Evolutionary conservation across 495 filamentous ascomycete species (phyloP).

Genomic region (Penicillium pancosmium): DNA sequence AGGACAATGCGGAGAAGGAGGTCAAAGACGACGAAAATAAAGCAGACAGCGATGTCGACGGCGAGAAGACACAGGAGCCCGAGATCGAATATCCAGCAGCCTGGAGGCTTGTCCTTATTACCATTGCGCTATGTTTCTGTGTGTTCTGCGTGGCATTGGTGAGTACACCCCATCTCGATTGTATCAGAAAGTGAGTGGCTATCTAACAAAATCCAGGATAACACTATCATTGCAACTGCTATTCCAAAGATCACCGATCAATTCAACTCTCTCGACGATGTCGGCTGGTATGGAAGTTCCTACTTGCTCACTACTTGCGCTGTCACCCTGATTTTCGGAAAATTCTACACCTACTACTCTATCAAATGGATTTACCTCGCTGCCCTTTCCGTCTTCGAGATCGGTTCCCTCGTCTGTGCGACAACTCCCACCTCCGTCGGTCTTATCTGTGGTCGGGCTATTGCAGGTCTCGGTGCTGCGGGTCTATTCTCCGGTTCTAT

Average conservation of each 20-base stretch:
- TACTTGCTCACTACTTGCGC: slow-evolving; percentile 73
- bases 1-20: slow-evolving; percentile 8
- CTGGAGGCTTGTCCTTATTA: slow-evolving; percentile 58
- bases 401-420: slow-evolving; percentile 85
- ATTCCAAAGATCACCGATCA: slow-evolving; percentile 83
- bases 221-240: slow-evolving; percentile 83
- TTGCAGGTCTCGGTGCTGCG: slow-evolving; percentile 82
- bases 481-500: slow-evolving; percentile 83
- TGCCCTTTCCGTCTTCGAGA: slow-evolving; percentile 77
- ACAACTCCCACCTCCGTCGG: slow-evolving; percentile 71
- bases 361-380: slow-evolving; percentile 73
- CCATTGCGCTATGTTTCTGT: slow-evolving; percentile 60
- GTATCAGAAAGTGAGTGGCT: no score
- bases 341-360: slow-evolving; percentile 77
- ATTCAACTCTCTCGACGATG: slow-evolving; percentile 73
- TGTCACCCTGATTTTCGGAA: slow-evolving; percentile 74
- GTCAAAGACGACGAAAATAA: slow-evolving; percentile 14
- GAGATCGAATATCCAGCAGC: slow-evolving; percentile 52
- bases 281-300: slow-evolving; percentile 78
- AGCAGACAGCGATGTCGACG: slow-evolving; percentile 10
- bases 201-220: slow-evolving; percentile 46
- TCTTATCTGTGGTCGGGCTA: slow-evolving; percentile 81
- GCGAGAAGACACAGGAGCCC: slow-evolving; percentile 39
- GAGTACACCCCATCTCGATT: not conserved
- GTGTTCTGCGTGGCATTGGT: slow-evolving; percentile 69